A percentile compares a stretch with the other conserved stretches of the same genome.
phyloP scores from a whole-genome alignment of 495 filamentous ascomycete species.

The Hyphodiscus hymeniophilus region DNA sequence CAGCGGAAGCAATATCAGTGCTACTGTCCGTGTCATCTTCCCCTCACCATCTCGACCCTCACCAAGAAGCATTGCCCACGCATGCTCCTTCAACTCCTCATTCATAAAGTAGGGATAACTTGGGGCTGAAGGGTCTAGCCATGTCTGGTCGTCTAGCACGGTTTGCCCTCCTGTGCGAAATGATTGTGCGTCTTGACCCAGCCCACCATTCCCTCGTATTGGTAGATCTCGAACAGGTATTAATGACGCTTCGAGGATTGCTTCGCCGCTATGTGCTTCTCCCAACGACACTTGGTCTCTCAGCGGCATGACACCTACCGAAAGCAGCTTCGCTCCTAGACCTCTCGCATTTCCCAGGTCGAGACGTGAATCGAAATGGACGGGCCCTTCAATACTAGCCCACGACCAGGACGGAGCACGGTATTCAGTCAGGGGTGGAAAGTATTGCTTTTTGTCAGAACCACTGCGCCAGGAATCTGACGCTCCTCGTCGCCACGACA shows the following conservation, averaged over 20 bases:
- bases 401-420: slow-evolving; percentile 15
- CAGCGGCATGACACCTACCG: no score
- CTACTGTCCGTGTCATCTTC: neutral
- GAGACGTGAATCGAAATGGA: slow-evolving; percentile 8
- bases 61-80: slow-evolving; percentile 1
- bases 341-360: neutral
- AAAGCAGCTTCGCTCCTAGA: neutral
- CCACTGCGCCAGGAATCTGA: no score
- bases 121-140: no score
- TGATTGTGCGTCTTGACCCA: neutral
- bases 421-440: neutral
- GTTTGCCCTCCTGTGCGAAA: no score
- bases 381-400: slow-evolving; percentile 10
- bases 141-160: no score
- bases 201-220: neutral
- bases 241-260: slow-evolving; percentile 1
- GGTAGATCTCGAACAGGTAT: neutral
- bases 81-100: neutral
- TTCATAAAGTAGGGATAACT: neutral
- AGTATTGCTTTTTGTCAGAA: neutral
- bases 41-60: neutral
- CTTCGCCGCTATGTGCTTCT: no score
- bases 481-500: slow-evolving; percentile 5
- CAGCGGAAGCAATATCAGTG: neutral
- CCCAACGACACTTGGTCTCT: no score